phyloP scores from a whole-genome alignment of 768 basidiomycete genomes.

The Pleurotus salmoneostramineus region DNA sequence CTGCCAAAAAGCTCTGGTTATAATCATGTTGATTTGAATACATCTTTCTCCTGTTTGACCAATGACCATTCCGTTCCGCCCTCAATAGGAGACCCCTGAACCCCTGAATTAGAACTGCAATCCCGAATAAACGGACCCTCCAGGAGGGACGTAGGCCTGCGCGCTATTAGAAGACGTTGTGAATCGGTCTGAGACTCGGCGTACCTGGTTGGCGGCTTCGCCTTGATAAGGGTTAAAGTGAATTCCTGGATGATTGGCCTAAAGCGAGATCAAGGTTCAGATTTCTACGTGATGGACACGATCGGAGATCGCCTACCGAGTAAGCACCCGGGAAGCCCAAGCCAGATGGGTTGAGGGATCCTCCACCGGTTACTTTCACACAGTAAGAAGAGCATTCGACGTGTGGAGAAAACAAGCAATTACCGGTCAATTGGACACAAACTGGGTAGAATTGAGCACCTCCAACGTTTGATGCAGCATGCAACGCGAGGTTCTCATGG shows the following conservation, averaged over 20 bases:
- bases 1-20: no score
- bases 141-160: conserved; percentile 25
- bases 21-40: no score
- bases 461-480: conserved; percentile 24
- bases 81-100: background rate
- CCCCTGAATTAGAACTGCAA: conserved; percentile 7
- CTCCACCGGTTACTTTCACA: conserved; percentile 27
- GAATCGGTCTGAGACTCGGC: conserved; percentile 12
- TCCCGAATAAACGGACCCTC: conserved; percentile 29
- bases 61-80: no score
- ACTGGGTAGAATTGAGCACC: conserved; percentile 38
- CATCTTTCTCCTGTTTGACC: no score
- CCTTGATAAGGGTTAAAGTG: conserved; percentile 30
- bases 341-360: conserved; percentile 29
- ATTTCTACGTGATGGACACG: background rate
- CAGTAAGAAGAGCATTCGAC: background rate
- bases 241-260: conserved; percentile 31
- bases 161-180: background rate
- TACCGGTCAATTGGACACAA: conserved; percentile 31
- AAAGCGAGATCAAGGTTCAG: background rate
- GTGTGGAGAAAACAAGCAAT: background rate
- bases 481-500: conserved; percentile 35
- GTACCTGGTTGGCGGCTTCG: conserved; percentile 29
- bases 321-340: conserved; percentile 34
- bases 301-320: conserved; percentile 14